Conservation (phyloP, 495 filamentous ascomycete species). For the Penicillium atrosanguineum region DNA sequence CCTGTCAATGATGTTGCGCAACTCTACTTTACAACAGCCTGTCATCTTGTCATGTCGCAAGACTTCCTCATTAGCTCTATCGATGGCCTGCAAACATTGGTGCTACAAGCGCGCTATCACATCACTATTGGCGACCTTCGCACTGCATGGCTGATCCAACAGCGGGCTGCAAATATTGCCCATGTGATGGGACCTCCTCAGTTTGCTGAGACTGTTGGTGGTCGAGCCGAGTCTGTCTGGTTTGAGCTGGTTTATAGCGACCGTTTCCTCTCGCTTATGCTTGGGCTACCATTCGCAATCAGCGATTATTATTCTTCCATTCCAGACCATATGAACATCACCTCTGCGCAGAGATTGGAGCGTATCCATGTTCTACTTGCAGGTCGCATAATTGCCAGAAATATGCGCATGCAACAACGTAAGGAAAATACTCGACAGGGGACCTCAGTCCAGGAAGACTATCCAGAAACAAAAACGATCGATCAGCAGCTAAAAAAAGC, state of each 20-base stretch:
- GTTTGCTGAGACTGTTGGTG: neutral
- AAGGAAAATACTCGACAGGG: conserved; percentile 18
- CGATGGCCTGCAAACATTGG: conserved; percentile 48
- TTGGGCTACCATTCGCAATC: conserved; percentile 45
- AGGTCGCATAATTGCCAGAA: conserved; percentile 35
- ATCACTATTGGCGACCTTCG: conserved; percentile 42
- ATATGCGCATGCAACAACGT: conserved; percentile 41
- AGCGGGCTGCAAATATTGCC: conserved; percentile 42
- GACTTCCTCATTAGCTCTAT: conserved; percentile 49
- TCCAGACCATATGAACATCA: conserved; percentile 13
- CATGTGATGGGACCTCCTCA: conserved; percentile 33
- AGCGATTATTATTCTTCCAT: conserved; percentile 15
- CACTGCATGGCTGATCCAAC: conserved; percentile 39
- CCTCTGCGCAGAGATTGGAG: conserved; percentile 29
- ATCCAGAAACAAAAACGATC: conserved; percentile 34
- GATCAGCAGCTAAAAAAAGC: conserved; percentile 41
- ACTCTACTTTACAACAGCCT: conserved; percentile 35
- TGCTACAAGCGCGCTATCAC: conserved; percentile 42
- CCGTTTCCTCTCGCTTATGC: conserved; percentile 41
- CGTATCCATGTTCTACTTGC: conserved; percentile 32
- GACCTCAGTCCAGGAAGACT: conserved; percentile 27
- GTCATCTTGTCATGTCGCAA: conserved; percentile 44
- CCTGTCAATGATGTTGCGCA: conserved; percentile 27
- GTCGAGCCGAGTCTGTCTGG: conserved; percentile 36
- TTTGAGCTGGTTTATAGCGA: conserved; percentile 41